Conservation (phyloP, 495 filamentous ascomycete species). For the Chaetomidium leptoderma region DNA sequence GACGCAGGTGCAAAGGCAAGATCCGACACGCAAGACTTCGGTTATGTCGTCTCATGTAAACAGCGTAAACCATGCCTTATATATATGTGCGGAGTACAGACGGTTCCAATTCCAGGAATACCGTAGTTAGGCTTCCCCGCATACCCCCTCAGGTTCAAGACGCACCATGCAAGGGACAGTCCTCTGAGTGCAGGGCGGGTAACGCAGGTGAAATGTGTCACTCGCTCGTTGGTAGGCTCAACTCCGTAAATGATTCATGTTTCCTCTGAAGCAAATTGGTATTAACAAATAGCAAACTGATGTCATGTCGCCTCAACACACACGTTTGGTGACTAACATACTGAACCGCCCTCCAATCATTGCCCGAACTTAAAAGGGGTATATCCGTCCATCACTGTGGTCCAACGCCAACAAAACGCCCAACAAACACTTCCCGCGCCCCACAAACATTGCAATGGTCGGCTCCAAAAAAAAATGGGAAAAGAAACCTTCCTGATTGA, state of each 20-base stretch:
- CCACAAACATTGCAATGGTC: not conserved
- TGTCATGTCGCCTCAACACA: no score
- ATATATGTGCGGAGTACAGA: not conserved
- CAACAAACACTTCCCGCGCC: not conserved
- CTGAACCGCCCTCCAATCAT: no score
- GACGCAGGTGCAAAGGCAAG: not conserved
- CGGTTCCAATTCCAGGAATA: not conserved
- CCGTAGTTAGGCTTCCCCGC: not conserved
- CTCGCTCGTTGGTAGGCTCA: not conserved
- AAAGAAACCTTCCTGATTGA: not conserved
- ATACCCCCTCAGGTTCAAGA: not conserved
- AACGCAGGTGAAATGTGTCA: not conserved
- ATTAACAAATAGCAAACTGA: no score
- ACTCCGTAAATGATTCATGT: no score
- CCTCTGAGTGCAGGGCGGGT: not conserved
- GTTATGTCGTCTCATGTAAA: not conserved
- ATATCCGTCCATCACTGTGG: not conserved
- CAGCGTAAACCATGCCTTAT: not conserved
- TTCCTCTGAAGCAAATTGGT: no score
- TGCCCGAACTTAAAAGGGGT: not conserved
- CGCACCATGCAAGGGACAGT: not conserved
- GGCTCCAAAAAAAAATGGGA: not conserved
- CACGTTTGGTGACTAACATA: no score
- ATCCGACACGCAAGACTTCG: no score
- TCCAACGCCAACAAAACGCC: not conserved